These are phyloP conservation scores for Talaromyces funiculosus DNA, from an alignment of 2,329 filamentous ascomycete species.

Conservation along the genomic window DNA sequence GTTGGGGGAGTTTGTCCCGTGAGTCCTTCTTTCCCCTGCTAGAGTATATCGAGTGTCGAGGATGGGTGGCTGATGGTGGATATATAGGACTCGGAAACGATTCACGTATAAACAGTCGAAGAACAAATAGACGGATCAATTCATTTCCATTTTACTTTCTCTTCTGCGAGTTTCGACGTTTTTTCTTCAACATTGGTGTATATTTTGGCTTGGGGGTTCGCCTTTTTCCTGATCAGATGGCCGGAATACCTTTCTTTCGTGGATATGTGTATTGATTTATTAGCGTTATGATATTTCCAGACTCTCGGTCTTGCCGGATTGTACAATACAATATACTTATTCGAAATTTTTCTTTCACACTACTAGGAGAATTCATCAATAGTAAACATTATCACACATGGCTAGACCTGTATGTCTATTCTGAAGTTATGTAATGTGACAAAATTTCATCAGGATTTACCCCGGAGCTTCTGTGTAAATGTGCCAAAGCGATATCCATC, in stretches of 20 bases:
- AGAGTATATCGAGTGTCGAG: no score
- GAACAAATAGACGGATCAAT: slow-evolving; percentile 51
- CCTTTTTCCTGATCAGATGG: neutral
- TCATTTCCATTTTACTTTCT: neutral
- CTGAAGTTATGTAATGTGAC: neutral
- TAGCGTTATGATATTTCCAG: slow-evolving; percentile 1
- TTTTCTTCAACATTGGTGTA: neutral
- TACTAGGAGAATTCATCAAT: neutral
- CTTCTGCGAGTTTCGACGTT: neutral
- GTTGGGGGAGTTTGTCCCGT: slow-evolving; percentile 86
- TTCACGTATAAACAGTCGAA: slow-evolving; percentile 66
- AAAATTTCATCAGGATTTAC: neutral
- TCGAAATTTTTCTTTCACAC: neutral
- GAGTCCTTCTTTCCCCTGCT: slow-evolving; percentile 44
- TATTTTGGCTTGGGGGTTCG: neutral
- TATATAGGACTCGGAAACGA: slow-evolving; percentile 57
- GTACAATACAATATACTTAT: slow-evolving; percentile 9
- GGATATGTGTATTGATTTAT: slow-evolving; percentile 1
- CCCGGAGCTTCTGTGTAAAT: neutral
- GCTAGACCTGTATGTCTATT: neutral
- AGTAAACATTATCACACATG: neutral
- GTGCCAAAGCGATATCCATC: neutral
- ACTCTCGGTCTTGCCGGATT: neutral
- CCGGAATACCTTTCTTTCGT: neutral
- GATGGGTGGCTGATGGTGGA: neutral